These are phyloP conservation scores for Termitomyces sp. DNA, from an alignment of 768 basidiomycete genomes.

Conservation along the genomic window DNA sequence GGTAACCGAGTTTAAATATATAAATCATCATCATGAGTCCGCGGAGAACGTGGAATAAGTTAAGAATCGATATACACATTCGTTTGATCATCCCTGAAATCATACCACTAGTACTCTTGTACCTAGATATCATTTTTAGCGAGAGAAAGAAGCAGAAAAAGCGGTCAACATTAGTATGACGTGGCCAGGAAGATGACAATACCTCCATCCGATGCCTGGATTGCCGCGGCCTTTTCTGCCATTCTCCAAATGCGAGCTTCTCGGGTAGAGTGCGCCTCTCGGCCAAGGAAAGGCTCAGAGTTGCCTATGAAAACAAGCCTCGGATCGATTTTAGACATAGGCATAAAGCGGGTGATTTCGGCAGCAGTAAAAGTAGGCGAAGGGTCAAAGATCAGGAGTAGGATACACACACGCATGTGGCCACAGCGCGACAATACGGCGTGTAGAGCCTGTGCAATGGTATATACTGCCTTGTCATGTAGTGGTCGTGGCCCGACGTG, in stretches of 20 bases:
- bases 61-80: too few relatives aligned
- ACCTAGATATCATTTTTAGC: background rate
- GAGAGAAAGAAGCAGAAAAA: background rate
- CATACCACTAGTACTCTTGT: conserved; percentile 8
- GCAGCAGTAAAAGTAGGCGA: conserved; percentile 13
- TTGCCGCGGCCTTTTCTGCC: conserved; percentile 22
- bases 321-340: conserved; percentile 17
- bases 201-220: conserved; percentile 19
- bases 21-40: background rate
- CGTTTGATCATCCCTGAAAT: background rate
- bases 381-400: conserved; percentile 28
- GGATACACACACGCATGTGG: conserved; percentile 23
- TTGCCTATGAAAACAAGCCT: conserved; percentile 32
- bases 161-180: background rate
- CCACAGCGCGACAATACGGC: conserved; percentile 19
- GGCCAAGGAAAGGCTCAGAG: conserved; percentile 31
- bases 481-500: conserved; percentile 22
- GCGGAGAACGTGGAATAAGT: conserved; percentile 6
- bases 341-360: conserved; percentile 10
- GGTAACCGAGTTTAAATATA: background rate
- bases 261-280: conserved; percentile 28
- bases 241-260: conserved; percentile 28
- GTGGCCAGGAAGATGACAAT: conserved; percentile 1
- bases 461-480: conserved; percentile 12
- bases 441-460: conserved; percentile 17